Base-by-base conservation (phyloP, 495 filamentous ascomycete species). In the Daldinia concentrica region DNA sequence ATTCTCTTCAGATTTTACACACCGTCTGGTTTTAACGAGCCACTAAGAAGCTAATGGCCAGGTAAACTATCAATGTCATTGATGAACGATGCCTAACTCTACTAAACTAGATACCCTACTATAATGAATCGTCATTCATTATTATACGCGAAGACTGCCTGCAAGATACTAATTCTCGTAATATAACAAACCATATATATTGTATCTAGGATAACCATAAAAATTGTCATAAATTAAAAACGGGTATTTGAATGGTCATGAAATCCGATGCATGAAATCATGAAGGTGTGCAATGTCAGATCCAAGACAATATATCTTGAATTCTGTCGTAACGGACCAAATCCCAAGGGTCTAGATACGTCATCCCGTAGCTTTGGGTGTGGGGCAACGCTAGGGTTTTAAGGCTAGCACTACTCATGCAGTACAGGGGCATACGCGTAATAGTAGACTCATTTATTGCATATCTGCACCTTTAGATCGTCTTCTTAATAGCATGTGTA, bases 321-420 rank as follows among this genome's bases (percentile, higher is more conserved):
- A 63, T 63, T 27, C n/a, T 24, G 62, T 58, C 37, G 68, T 43
- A 66, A 34, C 43, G 58, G 22, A 15, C 36, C 45, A 54, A 7
- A 57, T 30, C 1, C 15, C 6, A 37, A 61, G 27, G 61, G 45
- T 36, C 55, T 57, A 15, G n/a, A 24, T 62, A 73, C 70, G 70
- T 73, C 70, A 73, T 73, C 32, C 57, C 57, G 64, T 68, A 52
- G 24, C 66, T 50, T 37, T 48, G 1, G 12, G 24, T 22, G 59
- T 60, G 60, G 64, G 51, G 11, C 36, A 5, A 26, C 29, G 34
- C 69, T 58, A 64, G 62, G 19, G 24, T 54, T 26, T 52, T 36
- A 55, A 59, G 9, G 58, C 52, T 24, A 58, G 58, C 22, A 7
- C 52, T 63, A 61, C 36, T 36, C 9, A n/a, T 36, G 27, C n/a